Base-by-base conservation (phyloP, 768 basidiomycete species). In the Trametopsis cervina region DNA sequence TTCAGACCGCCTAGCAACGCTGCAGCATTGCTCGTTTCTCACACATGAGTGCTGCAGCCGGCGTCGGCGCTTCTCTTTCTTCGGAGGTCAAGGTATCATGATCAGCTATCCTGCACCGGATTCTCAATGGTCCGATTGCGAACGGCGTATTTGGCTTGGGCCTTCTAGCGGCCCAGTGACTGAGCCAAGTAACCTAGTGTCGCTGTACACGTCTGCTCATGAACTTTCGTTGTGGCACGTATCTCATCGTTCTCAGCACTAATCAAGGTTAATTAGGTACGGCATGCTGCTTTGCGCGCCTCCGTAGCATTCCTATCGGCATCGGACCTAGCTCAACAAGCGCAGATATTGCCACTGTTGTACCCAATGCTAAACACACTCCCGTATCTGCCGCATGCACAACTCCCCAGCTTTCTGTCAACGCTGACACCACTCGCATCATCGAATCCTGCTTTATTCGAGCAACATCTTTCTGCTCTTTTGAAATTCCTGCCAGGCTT, bases 341-440 rank as follows among this genome's bases (percentile, higher is more conserved):
- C 79, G 1, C 83, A 81, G 29, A 77, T 79, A 0, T 63, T 79
- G 1, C 66, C 76, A 0, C 68, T 89, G 35, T 69, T 89, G 57
- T 77, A 75, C 45, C 80, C 82, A 4, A 85, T 88, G 76, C 81
- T 87, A 43, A 82, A 83, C 47, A 85, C 83, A 2, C 76, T 90
- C 22, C 81, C 83, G 2, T 59, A 71, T 0, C 75, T 88, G 40
- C 73, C 74, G 4, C 68, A 68, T 36, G 53, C 66, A 1, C 70
- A 82, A 47, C 73, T 86, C 1, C 79, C 85, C 4, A 69, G 71
- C 1, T 89, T 89, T 63, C 70, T 90, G 40, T 67, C 74, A 13
- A 75, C 80, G 2, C 69, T 92, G 17, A 87, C 83, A 0, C 84
- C 88, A 0, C 75, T 92, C 11, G 79, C 83, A 22, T 66, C 76